Evolutionary conservation across 2,329 filamentous ascomycete species (phyloP).

Genomic region (Aureobasidium lini): DNA sequence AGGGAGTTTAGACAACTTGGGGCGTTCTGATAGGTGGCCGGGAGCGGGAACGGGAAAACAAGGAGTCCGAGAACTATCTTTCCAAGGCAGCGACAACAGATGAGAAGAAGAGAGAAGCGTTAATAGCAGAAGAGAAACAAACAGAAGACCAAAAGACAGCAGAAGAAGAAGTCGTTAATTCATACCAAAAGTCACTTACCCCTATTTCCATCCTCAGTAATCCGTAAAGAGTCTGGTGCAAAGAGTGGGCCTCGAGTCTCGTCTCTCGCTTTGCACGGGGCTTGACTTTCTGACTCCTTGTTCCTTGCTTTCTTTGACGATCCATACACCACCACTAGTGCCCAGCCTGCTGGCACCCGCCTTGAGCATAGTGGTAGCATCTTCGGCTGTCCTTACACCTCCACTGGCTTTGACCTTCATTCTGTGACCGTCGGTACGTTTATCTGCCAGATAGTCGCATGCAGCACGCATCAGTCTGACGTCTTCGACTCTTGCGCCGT

Average conservation of each 20-base stretch:
- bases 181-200: background rate
- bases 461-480: constrained; percentile 48
- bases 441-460: constrained; percentile 32
- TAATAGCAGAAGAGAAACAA: background rate
- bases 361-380: constrained; percentile 47
- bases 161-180: background rate
- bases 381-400: constrained; percentile 44
- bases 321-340: constrained; percentile 48
- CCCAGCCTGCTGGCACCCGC: constrained; percentile 51
- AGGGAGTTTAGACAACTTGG: too few relatives aligned
- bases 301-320: constrained; percentile 42
- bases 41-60: too few relatives aligned
- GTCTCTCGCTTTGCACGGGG: background rate
- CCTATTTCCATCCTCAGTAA: background rate
- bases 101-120: background rate
- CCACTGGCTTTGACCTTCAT: constrained; percentile 54
- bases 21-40: too few relatives aligned
- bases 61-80: too few relatives aligned
- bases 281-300: constrained; percentile 7
- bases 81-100: too few relatives aligned
- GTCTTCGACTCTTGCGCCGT: constrained; percentile 45
- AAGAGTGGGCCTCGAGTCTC: background rate
- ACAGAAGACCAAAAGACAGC: background rate
- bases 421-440: constrained; percentile 17
- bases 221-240: constrained; percentile 13